phyloP scores from a whole-genome alignment of 768 basidiomycete species.

The Lactifluus rugatus region DNA sequence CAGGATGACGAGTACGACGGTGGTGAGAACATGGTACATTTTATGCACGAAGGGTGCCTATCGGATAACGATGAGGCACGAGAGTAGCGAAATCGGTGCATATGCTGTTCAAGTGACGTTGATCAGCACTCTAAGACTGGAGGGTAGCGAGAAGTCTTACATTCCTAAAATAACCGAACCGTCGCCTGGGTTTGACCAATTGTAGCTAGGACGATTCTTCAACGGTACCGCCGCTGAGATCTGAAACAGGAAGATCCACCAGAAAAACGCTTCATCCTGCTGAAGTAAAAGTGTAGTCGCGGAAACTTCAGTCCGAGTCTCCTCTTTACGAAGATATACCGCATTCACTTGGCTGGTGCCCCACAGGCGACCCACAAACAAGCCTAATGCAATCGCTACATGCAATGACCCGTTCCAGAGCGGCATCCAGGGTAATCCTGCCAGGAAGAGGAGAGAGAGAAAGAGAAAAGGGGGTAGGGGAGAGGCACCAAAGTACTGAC shows the following conservation, averaged over 20 bases:
- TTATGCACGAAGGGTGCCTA: too few species aligned
- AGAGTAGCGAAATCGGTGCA: constrained; percentile 26
- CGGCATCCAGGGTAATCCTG: constrained; percentile 48
- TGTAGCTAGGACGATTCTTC: constrained; percentile 49
- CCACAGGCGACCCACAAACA: constrained; percentile 28
- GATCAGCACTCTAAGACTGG: neutral
- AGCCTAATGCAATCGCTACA: constrained; percentile 32
- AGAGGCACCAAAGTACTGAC: too few species aligned
- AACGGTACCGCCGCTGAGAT: constrained; percentile 45
- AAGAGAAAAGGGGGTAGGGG: too few species aligned
- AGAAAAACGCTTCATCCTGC: constrained; percentile 29
- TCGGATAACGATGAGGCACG: too few species aligned
- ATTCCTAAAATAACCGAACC: constrained; percentile 39
- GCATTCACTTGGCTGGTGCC: constrained; percentile 14
- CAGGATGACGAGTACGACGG: too few species aligned
- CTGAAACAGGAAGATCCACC: constrained; percentile 46
- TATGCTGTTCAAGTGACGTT: constrained; percentile 37
- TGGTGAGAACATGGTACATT: too few species aligned
- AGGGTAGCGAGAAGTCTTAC: constrained; percentile 20
- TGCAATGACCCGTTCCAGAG: constrained; percentile 43
- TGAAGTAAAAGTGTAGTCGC: too few species aligned
- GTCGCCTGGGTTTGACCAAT: constrained; percentile 55
- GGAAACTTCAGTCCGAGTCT: constrained; percentile 4
- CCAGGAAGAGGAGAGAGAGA: too few species aligned
- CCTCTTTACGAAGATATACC: constrained; percentile 6